Percentiles rank a stretch among this genome's conserved stretches.
These are phyloP conservation scores for Quercus parvula DNA, from an alignment of 306 rosid genomes.

Conservation along the genomic window DNA sequence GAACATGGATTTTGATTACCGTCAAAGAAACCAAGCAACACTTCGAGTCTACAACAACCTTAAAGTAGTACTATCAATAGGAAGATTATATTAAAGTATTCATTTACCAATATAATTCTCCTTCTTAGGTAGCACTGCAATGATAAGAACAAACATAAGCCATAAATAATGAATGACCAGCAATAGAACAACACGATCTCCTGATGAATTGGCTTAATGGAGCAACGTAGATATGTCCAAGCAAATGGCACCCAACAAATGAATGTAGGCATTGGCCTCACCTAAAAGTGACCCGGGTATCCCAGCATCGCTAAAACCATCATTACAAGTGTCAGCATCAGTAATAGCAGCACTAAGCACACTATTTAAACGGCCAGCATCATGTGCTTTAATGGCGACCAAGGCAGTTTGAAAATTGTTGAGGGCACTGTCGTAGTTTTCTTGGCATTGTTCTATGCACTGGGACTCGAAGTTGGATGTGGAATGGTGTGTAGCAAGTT, in stretches of 20 bases:
- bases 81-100: too few relatives aligned
- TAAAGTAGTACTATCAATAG: too few relatives aligned
- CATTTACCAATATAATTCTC: too few relatives aligned
- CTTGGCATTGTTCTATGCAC: background rate
- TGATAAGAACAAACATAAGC: too few relatives aligned
- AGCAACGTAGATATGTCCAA: background rate
- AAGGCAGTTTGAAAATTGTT: background rate
- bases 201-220: background rate
- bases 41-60: too few relatives aligned
- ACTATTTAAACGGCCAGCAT: background rate
- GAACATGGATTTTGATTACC: too few relatives aligned
- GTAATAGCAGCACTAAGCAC: background rate
- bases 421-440: background rate
- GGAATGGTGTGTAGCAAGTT: background rate
- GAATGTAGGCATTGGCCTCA: background rate
- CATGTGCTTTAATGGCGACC: background rate
- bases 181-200: background rate
- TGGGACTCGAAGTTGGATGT: too few relatives aligned
- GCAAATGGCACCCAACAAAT: background rate
- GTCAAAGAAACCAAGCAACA: too few relatives aligned
- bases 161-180: too few relatives aligned
- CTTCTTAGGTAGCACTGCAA: too few relatives aligned
- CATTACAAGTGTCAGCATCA: background rate
- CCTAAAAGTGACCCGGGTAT: background rate
- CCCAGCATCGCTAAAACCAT: background rate